Percentiles rank a stretch among this genome's conserved stretches.
phyloP scores from a whole-genome alignment of 2,329 filamentous ascomycete species.

The Pseudocercospora vitis region DNA sequence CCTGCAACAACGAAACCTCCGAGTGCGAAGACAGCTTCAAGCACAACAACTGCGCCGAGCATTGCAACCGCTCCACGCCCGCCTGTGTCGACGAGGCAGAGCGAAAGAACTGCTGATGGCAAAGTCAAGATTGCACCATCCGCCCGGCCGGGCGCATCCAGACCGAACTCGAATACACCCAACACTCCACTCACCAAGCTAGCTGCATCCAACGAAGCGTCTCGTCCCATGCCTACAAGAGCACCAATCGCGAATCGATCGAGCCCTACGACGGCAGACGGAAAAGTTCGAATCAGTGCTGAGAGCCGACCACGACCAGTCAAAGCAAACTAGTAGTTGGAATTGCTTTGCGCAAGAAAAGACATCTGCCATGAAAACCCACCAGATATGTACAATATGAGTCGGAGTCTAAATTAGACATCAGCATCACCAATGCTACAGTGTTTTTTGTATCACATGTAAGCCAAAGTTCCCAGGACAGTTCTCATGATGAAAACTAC shows the following conservation, averaged over 20 bases:
- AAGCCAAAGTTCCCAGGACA: background rate
- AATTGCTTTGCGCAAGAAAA: background rate
- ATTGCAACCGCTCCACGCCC: conserved; percentile 7
- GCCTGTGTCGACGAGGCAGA: conserved; percentile 18
- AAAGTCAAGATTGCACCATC: conserved; percentile 22
- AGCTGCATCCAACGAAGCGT: conserved; percentile 10
- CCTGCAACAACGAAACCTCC: conserved; percentile 8
- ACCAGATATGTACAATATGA: background rate
- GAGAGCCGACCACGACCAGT: conserved; percentile 26
- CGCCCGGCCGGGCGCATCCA: conserved; percentile 13
- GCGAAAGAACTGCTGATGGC: conserved; percentile 20
- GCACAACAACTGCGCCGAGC: background rate
- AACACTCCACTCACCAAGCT: conserved; percentile 11
- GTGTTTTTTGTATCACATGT: background rate
- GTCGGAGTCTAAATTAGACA: background rate
- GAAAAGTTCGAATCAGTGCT: conserved; percentile 26
- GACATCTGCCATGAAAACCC: too few relatives aligned
- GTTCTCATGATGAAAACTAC: background rate
- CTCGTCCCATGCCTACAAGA: conserved; percentile 15
- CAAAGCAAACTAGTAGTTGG: conserved; percentile 1
- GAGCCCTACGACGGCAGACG: conserved; percentile 16
- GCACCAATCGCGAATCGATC: conserved; percentile 14
- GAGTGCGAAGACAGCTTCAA: background rate
- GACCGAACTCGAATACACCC: conserved; percentile 6
- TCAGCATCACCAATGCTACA: background rate